Base-by-base conservation (phyloP, 1,139 yeast genomes). In the Yamadazyma atmosphaerica region DNA sequence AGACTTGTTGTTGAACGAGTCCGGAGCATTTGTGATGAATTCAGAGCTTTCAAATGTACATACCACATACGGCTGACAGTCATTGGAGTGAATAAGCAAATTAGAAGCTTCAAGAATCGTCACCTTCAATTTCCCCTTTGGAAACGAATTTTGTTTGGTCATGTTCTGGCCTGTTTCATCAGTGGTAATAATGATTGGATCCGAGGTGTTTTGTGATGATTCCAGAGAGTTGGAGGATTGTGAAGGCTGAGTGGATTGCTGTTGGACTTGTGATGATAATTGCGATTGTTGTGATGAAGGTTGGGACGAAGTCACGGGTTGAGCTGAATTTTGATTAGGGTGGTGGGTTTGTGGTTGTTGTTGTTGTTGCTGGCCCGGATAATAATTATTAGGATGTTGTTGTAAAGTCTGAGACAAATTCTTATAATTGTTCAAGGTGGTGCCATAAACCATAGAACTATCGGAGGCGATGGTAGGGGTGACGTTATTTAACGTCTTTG, bases 41-140 rank as follows among this genome's bases (percentile, higher is more conserved):
- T 90, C 98, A 1, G 95, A 84, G 45, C 94, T 84, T 58, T 89
- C 96, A 65, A 86, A 90, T 2, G 96, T 86, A 60, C 96, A 87
- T 24, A 90, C 96, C 17, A 87, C 96, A 59, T 90, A 90, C 2
- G 96, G 96, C 51, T 80, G 83, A 33, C 62, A 63, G 47, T 74
- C 67, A 24, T 54, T 42, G 3, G 78, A 63, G 38, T 70, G 68
- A 21, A 82, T 77, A 33, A 74, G 66, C 45, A 89, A 69, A 49
- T 80, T 83, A 42, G 74, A 76, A 2, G 96, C 97, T 58, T 87
- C 92, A 29, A 85, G 69, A 49, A 92, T 88, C 34, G 79, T 79
- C 35, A 92, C 89, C 52, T 81, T 80, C 38, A 92, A 73, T 58
- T 86, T 86, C 34, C 98, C 98, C 59, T 85, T 78, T 35, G 89